Evolutionary conservation across 169 alveolate genomes (phyloP), one percentile per base, ranked within the genome.

Genomic region (Besnoitia besnoiti): DNA sequence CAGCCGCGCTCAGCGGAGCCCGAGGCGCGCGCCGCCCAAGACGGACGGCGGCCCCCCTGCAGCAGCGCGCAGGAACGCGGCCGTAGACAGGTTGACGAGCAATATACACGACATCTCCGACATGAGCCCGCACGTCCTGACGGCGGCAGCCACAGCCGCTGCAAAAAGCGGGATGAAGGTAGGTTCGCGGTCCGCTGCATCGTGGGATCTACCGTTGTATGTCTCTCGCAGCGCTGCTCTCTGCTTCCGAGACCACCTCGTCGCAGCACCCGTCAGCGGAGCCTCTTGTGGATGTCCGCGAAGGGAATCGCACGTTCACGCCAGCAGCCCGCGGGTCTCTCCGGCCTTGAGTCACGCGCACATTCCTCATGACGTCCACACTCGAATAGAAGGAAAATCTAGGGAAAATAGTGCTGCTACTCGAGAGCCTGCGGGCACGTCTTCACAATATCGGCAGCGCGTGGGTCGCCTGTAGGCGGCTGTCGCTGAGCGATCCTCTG

Each of bases 61-160:
- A n/a, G 67, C 67, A 3, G 12, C 67, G n/a, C 67, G 67, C 67
- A 55, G 12, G 33, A 55, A 55, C 30, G 82, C 46, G 82, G 82
- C 47, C 82, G 46, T 73, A 39, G 46, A 73, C 39, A 37, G 82
- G 46, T 16, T 73, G 82, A 73, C 46, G 47, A 35, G 82, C 46
- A 73, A 73, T 19, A 73, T 73, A 1, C 82, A 73, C 46, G 82
- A 73, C 46, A 73, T 73, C 12, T 35, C 47, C 24, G 82, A 73
- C 46, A 73, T 73, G 82, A 73, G 82, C n/a, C 82, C 82, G 44
- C 82, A 73, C 30, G 82, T 73, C 39, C 82, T 73, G 3, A 73
- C 82, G 44, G 46, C 82, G n/a, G 82, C 82, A n/a, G 46, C 82
- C 12, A 37, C 82, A n/a, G 21, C 82, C 24, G 82, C 82, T 16